Evolutionary conservation across 2,329 filamentous ascomycete genomes (phyloP).

Genomic region (Penicillium capsulatum): DNA sequence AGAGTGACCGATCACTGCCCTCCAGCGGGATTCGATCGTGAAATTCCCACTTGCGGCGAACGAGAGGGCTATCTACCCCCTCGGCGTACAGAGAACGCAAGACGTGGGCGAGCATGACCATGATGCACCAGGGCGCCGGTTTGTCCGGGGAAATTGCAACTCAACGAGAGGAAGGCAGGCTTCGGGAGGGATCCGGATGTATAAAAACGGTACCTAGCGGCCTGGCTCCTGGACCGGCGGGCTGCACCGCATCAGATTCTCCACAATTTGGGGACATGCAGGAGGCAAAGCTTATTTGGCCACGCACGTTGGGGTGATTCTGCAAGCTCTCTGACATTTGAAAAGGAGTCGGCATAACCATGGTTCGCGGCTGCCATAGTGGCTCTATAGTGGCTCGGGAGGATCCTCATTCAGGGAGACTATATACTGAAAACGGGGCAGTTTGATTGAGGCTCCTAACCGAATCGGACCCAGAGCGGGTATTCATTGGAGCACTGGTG

Average conservation of each 20-base stretch:
- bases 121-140: constrained; percentile 2
- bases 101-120: constrained; percentile 13
- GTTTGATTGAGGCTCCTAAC: no score
- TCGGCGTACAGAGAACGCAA: constrained; percentile 12
- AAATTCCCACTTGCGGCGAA: constrained; percentile 18
- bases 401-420: no score
- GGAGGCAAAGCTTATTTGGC: constrained; percentile 1
- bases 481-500: no score
- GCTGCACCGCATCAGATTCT: constrained; percentile 5
- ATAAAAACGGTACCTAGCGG: constrained; percentile 3
- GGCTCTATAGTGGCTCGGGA: no score
- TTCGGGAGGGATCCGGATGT: background rate
- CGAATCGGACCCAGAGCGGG: no score
- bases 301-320: no score
- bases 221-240: constrained; percentile 1
- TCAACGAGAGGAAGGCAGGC: background rate
- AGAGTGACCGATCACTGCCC: constrained; percentile 37
- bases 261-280: constrained; percentile 4
- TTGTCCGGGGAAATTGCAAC: constrained; percentile 1
- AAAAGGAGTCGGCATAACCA: no score
- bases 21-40: constrained; percentile 13
- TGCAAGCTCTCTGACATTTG: no score
- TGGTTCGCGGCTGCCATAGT: no score
- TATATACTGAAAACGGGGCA: no score
- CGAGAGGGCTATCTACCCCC: constrained; percentile 10